phyloP scores from a whole-genome alignment of 148 eudicot genomes.

The Rhododendron ferrugineum region DNA sequence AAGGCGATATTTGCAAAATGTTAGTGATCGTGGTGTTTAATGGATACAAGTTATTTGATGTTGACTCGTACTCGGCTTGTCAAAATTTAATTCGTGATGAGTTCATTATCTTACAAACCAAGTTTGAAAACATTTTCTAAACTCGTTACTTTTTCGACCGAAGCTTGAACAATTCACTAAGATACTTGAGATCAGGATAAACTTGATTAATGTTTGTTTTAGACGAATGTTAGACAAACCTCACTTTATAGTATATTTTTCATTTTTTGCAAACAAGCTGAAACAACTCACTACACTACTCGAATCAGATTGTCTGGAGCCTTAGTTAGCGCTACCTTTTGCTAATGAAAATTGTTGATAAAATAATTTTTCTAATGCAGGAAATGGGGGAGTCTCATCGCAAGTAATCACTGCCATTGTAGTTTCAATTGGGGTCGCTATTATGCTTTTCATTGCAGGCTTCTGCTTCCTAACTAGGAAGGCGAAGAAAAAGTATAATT shows the following conservation, averaged over 20 bases:
- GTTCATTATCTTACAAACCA: too few species aligned
- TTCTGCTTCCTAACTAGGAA: background rate
- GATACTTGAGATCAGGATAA: too few species aligned
- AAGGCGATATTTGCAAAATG: background rate
- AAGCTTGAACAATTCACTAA: too few species aligned
- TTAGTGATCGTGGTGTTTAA: background rate
- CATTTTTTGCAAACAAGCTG: background rate
- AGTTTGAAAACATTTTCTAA: too few species aligned
- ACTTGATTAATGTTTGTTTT: too few species aligned
- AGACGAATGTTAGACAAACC: too few species aligned
- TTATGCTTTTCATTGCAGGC: background rate
- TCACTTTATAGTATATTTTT: too few species aligned
- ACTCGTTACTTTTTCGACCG: too few species aligned
- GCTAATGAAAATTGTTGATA: background rate
- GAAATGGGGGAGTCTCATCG: background rate
- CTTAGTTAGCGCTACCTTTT: background rate
- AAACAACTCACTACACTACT: background rate
- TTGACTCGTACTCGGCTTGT: too few species aligned
- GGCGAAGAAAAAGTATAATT: background rate
- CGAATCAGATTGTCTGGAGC: background rate
- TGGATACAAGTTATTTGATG: too few species aligned
- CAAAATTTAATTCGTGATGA: too few species aligned
- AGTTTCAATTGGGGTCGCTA: background rate
- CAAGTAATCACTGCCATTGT: background rate
- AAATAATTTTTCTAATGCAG: background rate